These are phyloP conservation scores for Macroventuria anomochaeta DNA, from an alignment of 2,329 filamentous ascomycete species.

Conservation along the genomic window DNA sequence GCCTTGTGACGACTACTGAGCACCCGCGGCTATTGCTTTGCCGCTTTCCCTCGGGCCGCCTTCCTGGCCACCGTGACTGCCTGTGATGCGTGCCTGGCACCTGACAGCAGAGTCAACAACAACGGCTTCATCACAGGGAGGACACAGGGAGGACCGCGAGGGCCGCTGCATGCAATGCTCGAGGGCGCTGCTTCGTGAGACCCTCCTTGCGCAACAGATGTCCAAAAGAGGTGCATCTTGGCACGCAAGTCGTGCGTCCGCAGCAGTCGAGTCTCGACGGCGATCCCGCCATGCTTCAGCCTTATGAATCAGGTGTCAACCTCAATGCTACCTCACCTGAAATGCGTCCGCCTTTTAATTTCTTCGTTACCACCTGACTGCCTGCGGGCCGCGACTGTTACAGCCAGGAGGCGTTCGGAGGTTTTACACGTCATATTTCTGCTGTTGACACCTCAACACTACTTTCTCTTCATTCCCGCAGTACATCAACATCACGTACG, in stretches of 20 bases:
- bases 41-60: conserved; percentile 38
- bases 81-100: conserved; percentile 32
- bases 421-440: conserved; percentile 11
- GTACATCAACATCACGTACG: conserved; percentile 19
- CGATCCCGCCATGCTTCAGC: conserved; percentile 32
- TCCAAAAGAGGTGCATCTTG: conserved; percentile 24
- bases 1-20: conserved; percentile 14
- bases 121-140: conserved; percentile 22
- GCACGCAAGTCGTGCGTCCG: conserved; percentile 25
- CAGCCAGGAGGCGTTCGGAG: conserved; percentile 12
- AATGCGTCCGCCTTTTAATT: conserved; percentile 5
- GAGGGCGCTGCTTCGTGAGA: conserved; percentile 30
- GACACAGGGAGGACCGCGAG: conserved; percentile 23
- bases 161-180: conserved; percentile 20
- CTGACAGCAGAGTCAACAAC: conserved; percentile 9
- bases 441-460: conserved; percentile 12
- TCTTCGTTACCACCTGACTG: conserved; percentile 10
- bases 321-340: conserved; percentile 3
- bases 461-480: conserved; percentile 1
- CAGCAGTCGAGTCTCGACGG: conserved; percentile 8
- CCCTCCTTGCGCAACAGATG: conserved; percentile 19
- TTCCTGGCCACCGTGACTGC: conserved; percentile 27
- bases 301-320: conserved; percentile 38
- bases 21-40: conserved; percentile 29
- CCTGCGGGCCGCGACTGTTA: conserved; percentile 12